Base-by-base conservation (phyloP, 495 filamentous ascomycete species). In the Aspergillus leporis region DNA sequence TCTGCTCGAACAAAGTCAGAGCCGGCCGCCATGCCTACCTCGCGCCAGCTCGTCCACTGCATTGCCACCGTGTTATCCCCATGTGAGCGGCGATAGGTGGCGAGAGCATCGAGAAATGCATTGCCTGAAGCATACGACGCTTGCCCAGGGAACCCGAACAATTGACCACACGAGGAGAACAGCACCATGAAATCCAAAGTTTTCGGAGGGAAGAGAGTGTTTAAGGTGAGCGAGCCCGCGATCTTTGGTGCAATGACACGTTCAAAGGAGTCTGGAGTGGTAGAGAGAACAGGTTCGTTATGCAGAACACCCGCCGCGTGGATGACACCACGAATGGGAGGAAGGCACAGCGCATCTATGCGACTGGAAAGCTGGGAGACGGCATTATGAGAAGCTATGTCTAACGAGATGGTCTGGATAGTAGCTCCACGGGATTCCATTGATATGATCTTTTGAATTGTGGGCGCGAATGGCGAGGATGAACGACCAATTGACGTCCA, bases 221-320 rank as follows among this genome's bases (percentile, higher is more conserved):
- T 65, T 41, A 53, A 46, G 52, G 66, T 66, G 23, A 73, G 56
- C 0, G 73, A 66, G 4, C 79, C 79, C 0, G 53, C 21, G 2
- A 78, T 61, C 59, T 82, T 82, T 38, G 74, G 71, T 3, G 55
- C 53, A 12, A 80, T 50, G 14, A 75, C 75, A 4, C 58, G 58
- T 14, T 54, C 59, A 51, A 72, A 71, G 0, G 71, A 64, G 3
- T 48, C 22, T 23, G 52, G n/a, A 1, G 71, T 74, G 34, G 72
- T 72, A 0, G 72, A 53, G 1, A 73, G 62, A 19, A 76, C 60
- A 0, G 67, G 59, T 32, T 70, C 55, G 59, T 79, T 72, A n/a
- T 77, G 66, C 7, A 78, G 51, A 12, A 76, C 66, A 21, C 75
- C 76, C 23, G 75, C 74, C 0, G 67, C 76, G 51, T 82, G 79